Conservation (phyloP, 1,139 yeast genomes). For the Yamadazyma songkhlaensis region DNA sequence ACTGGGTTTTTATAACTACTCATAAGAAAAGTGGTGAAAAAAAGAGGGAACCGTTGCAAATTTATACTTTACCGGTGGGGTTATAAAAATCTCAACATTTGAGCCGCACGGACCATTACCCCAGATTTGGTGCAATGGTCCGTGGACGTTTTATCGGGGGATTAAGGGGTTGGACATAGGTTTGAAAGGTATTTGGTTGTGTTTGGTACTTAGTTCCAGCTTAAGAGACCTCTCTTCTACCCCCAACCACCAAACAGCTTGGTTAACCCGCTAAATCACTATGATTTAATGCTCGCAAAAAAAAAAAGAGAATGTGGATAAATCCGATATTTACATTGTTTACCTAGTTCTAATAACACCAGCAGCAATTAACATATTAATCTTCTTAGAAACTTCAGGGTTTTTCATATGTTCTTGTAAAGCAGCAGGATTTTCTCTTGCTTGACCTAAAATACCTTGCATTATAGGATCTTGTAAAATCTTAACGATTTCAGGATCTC, state of each 20-base stretch:
- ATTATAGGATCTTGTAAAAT: conserved; percentile 95
- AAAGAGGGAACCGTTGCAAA: not conserved
- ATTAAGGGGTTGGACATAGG: too few species aligned
- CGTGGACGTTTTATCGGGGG: too few species aligned
- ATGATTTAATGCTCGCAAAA: too few species aligned
- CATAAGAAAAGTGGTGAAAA: conserved; percentile 3
- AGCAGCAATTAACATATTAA: conserved; percentile 88
- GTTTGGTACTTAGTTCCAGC: too few species aligned
- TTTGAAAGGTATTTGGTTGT: too few species aligned
- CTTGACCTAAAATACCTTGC: conserved; percentile 94
- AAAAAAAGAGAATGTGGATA: not conserved
- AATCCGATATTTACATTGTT: conserved; percentile 8
- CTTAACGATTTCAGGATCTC: conserved; percentile 91
- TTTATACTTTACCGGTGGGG: not conserved
- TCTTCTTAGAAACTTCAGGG: conserved; percentile 87
- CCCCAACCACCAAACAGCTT: not conserved
- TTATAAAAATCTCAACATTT: not conserved
- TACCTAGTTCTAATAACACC: conserved; percentile 95
- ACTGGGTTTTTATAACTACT: conserved; percentile 8
- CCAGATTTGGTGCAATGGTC: not conserved
- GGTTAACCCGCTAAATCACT: too few species aligned
- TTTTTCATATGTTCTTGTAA: conserved; percentile 97
- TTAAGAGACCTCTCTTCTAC: too few species aligned
- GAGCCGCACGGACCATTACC: conserved; percentile 1
- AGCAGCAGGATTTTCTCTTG: conserved; percentile 94